Evolutionary conservation across 345 rosid genomes (phyloP).

Genomic region (Sisymbrium irio): DNA sequence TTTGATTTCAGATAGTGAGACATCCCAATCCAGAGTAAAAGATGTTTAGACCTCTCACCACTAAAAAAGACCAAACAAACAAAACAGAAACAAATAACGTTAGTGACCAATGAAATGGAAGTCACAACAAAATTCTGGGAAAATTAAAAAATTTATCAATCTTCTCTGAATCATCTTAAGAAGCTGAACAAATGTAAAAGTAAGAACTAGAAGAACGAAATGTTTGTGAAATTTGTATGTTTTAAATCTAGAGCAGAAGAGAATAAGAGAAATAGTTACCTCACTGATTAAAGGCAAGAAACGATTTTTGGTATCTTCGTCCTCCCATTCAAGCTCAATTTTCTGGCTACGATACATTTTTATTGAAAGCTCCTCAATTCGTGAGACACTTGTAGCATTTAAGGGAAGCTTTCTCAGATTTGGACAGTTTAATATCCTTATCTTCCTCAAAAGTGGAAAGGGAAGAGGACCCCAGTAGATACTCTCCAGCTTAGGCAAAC

Average conservation of each 20-base stretch:
- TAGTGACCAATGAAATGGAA: no score
- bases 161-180: no score
- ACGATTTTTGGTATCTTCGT: background rate
- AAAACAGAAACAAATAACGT: no score
- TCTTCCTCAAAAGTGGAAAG: background rate
- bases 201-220: no score
- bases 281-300: background rate
- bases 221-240: no score
- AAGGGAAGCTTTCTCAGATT: constrained; percentile 11
- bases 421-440: background rate
- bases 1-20: no score
- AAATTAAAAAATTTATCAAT: no score
- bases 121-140: no score
- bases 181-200: no score
- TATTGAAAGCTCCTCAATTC: rapidly evolving
- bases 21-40: no score
- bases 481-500: background rate
- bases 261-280: background rate
- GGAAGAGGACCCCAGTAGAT: constrained; percentile 1
- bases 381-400: background rate
- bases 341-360: rapidly evolving
- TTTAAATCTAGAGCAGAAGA: background rate
- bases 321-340: background rate
- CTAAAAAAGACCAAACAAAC: no score
- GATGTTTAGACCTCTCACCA: no score